Evolutionary conservation across 108 stramenopile species (phyloP).

Genomic region (Parmales sp.): DNA sequence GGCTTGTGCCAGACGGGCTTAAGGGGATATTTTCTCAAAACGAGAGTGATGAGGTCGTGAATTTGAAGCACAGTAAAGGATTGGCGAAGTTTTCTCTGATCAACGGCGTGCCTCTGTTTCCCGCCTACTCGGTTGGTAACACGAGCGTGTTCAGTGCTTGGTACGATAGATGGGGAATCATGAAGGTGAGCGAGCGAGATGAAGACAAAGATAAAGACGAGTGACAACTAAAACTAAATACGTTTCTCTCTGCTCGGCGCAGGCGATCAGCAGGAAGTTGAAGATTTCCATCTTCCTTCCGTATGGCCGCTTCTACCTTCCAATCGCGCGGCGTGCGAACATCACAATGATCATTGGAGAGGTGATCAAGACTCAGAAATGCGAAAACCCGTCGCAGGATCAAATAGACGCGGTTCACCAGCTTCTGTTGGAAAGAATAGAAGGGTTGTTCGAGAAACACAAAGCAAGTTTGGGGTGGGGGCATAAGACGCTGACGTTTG

Average conservation of each 20-base stretch:
- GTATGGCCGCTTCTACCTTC: constrained; percentile 12
- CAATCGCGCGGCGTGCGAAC: constrained; percentile 2
- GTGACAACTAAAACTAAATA: too few species aligned
- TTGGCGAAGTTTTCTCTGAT: constrained; percentile 9
- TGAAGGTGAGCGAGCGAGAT: too few species aligned
- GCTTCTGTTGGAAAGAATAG: neutral
- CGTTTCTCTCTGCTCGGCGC: too few species aligned
- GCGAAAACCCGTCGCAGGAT: neutral
- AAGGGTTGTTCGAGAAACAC: constrained; percentile 1
- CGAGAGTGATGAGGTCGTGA: constrained; percentile 11
- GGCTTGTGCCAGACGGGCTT: constrained; percentile 14
- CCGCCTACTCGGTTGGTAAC: constrained; percentile 12
- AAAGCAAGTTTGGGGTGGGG: constrained; percentile 15
- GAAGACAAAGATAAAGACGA: too few species aligned
- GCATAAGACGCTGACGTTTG: neutral
- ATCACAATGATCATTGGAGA: constrained; percentile 13
- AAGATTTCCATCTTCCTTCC: constrained; percentile 10
- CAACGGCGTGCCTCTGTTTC: neutral
- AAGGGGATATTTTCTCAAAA: constrained; percentile 11
- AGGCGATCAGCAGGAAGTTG: constrained; percentile 10
- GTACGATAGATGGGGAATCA: constrained; percentile 12
- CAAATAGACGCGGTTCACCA: constrained; percentile 12
- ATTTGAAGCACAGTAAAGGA: constrained; percentile 5
- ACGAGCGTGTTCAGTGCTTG: constrained; percentile 4
- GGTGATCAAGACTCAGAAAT: neutral